Base-by-base conservation (phyloP, 371 early-diverging fungal genomes). In the Actinomucor elegans region DNA sequence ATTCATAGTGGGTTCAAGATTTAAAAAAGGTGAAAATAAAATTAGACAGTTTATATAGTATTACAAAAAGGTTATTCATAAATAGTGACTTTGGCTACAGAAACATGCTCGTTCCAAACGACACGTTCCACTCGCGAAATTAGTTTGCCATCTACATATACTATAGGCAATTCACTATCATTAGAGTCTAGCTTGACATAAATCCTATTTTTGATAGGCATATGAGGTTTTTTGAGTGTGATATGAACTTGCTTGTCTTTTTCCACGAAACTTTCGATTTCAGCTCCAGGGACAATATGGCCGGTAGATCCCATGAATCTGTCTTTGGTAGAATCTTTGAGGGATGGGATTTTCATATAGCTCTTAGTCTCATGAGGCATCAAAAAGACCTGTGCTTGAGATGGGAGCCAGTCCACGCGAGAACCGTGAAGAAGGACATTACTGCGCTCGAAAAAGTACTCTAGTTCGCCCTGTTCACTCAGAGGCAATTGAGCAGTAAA, bases 1-100 rank as follows among this genome's bases (percentile, higher is more conserved):
- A 94, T 98, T 29, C 96, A 94, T 61, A 84, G 92, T 42, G 97
- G 96, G 12, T 94, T 82, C 74, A 96, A 96, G 74, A 66, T 90
- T 53, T 88, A 78, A 76, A 12, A 26, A n/a, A n/a, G n/a, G n/a
- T n/a, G n/a, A n/a, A n/a, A n/a, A n/a, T n/a, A n/a, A n/a, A n/a
- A n/a, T n/a, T n/a, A n/a, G n/a, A n/a, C n/a, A n/a, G n/a, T n/a
- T n/a, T n/a, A n/a, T n/a, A n/a, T n/a, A n/a, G n/a, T n/a, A n/a
- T n/a, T n/a, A n/a, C n/a, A n/a, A n/a, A n/a, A n/a, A n/a, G n/a
- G n/a, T 41, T 41, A 41, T 41, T 35, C 35, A 34, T 23, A 50
- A 34, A 50, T 29, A 24, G 36, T 45, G n/a, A 63, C 43, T 42
- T 55, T 57, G 20, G 55, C 57, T 12, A 64, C 46, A 17, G 53